Base-by-base conservation (phyloP, 495 filamentous ascomycete species). In the Hypomontagnella submonticulosa region DNA sequence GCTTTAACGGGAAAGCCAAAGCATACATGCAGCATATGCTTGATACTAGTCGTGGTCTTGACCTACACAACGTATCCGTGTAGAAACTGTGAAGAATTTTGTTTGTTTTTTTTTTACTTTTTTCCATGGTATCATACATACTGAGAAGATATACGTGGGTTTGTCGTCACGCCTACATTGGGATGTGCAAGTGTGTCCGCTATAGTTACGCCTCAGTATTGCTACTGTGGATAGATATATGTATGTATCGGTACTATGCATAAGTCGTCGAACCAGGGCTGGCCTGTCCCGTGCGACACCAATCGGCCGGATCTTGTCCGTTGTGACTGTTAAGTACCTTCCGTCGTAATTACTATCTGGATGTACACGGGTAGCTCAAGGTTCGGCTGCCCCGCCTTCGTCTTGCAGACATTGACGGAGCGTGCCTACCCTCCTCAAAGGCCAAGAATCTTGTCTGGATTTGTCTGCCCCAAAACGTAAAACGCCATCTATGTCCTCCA, bases 1-100 rank as follows among this genome's bases (percentile, higher is more conserved):
- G 57, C 57, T 61, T 61, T 61, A 52, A 53, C 40, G 30, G 11
- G 48, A 52, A 30, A 61, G 40, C 30, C 18, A 46, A 44, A 37
- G 30, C 4, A 18, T 11, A 43, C 3, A 27, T 27, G 23, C 6
- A 27, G 23, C 6, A 27, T 27, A 27, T 6, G 23, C 23, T 27
- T n/a, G 6, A 27, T 27, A 27, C 6, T 6, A 2, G 23, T 27
- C 23, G 23, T 27, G 6, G 23, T 27, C 3, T 27, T 27, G 6
- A 27, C 23, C 6, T 27, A 27, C 23, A 27, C 23, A 27, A 6
- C 23, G 23, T 27, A 27, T 27, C 23, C 23, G n/a, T n/a, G n/a
- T n/a, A n/a, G n/a, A n/a, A n/a, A n/a, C n/a, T n/a, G n/a, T n/a
- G n/a, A n/a, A n/a, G n/a, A n/a, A n/a, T n/a, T n/a, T n/a, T n/a